A percentile compares a stretch with the other conserved stretches of the same genome.
phyloP scores from a whole-genome alignment of 768 basidiomycete species.

The Amanita muscaria region DNA sequence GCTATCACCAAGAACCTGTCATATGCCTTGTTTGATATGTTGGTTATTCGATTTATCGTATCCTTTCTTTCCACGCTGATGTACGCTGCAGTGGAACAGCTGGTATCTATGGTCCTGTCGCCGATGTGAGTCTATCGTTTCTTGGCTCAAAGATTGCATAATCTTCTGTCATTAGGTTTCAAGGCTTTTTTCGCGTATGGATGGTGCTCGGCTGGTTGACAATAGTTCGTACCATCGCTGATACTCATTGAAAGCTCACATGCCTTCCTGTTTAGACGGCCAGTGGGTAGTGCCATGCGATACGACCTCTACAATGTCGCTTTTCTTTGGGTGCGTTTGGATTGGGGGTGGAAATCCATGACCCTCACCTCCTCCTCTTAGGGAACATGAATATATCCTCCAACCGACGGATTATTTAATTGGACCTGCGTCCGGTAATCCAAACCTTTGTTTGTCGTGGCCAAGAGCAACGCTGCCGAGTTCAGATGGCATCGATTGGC shows the following conservation, averaged over 20 bases:
- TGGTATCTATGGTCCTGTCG: slow-evolving; percentile 70
- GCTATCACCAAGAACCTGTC: slow-evolving; percentile 43
- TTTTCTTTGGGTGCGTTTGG: slow-evolving; percentile 56
- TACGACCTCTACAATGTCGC: slow-evolving; percentile 45
- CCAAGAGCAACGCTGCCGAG: slow-evolving; percentile 58
- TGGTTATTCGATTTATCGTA: slow-evolving; percentile 22
- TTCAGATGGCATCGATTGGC: slow-evolving; percentile 76
- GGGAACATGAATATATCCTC: slow-evolving; percentile 41
- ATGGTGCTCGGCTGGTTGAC: slow-evolving; percentile 61
- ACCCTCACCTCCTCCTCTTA: neutral
- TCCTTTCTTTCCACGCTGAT: neutral
- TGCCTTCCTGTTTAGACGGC: slow-evolving; percentile 30
- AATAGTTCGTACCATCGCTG: slow-evolving; percentile 26
- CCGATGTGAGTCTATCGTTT: slow-evolving; percentile 67
- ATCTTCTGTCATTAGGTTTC: no score
- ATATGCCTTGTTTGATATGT: slow-evolving; percentile 70
- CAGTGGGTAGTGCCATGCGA: slow-evolving; percentile 75
- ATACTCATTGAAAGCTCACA: neutral
- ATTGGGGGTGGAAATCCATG: neutral
- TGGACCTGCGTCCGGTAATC: slow-evolving; percentile 56
- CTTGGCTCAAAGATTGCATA: no score
- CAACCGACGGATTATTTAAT: slow-evolving; percentile 74
- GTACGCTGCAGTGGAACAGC: slow-evolving; percentile 44
- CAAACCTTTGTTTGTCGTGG: slow-evolving; percentile 67
- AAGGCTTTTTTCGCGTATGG: slow-evolving; percentile 51